Conservation (phyloP, 2,329 filamentous ascomycete species). For the Aureobasidium sp. region DNA sequence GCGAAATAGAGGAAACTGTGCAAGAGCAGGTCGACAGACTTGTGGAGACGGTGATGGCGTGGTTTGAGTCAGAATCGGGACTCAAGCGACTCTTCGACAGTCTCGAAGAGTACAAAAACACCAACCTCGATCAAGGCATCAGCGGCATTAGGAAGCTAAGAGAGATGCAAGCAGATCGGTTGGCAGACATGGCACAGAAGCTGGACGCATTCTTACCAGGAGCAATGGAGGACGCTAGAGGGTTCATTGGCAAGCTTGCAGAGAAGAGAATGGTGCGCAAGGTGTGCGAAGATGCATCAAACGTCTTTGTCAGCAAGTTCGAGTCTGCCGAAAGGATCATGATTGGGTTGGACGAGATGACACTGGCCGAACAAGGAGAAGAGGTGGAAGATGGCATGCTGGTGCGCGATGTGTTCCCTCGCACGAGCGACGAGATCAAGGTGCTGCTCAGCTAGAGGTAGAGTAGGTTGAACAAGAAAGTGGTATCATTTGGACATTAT, state of each 20-base stretch:
- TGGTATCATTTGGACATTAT: constrained; percentile 12
- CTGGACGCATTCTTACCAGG: constrained; percentile 90
- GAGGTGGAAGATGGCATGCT: constrained; percentile 31
- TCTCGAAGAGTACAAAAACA: constrained; percentile 40
- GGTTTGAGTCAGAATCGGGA: constrained; percentile 69
- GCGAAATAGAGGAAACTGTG: constrained; percentile 24
- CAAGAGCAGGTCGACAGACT: constrained; percentile 41
- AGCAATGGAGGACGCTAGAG: constrained; percentile 83
- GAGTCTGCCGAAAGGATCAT: constrained; percentile 60
- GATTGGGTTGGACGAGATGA: constrained; percentile 50
- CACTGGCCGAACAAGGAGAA: constrained; percentile 29
- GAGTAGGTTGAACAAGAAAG: neutral
- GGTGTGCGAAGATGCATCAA: constrained; percentile 75
- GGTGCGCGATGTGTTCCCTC: constrained; percentile 54
- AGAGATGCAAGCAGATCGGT: constrained; percentile 51
- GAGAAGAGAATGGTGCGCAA: constrained; percentile 64
- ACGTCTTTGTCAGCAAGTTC: constrained; percentile 80
- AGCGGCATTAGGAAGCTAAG: constrained; percentile 43
- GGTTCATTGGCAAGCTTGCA: constrained; percentile 68
- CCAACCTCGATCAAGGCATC: constrained; percentile 23
- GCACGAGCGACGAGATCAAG: constrained; percentile 57
- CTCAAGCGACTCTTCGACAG: constrained; percentile 57
- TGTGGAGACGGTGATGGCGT: constrained; percentile 51
- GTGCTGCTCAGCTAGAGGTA: constrained; percentile 51
- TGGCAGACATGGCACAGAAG: constrained; percentile 64